Conservation (phyloP, 352 stramenopile species). For the Globisporangium paroecandrum region DNA sequence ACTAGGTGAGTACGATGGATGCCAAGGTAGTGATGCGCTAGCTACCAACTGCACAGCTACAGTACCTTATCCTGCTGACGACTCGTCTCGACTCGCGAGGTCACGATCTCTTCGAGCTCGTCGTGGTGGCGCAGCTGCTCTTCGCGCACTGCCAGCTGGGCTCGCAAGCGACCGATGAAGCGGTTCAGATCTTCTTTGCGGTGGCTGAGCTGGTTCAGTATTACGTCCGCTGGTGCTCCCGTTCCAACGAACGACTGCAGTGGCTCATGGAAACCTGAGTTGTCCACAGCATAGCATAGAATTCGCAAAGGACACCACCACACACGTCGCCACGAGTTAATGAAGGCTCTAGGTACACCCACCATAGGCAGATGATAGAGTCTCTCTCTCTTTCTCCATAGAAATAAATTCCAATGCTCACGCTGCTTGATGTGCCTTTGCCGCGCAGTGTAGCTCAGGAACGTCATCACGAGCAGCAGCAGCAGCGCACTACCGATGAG, state of each 20-base stretch:
- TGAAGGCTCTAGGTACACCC: not conserved
- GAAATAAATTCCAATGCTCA: not conserved
- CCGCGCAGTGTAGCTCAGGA: constrained; percentile 35
- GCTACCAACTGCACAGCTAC: not conserved
- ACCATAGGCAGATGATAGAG: constrained; percentile 6
- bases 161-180: constrained; percentile 51
- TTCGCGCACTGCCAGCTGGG: constrained; percentile 45
- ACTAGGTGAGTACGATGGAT: not conserved
- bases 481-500: constrained; percentile 41
- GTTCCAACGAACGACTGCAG: constrained; percentile 30
- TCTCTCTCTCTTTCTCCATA: not conserved
- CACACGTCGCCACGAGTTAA: not conserved
- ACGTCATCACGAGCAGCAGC: constrained; percentile 31
- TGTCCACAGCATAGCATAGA: not conserved
- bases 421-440: constrained; percentile 23
- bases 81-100: constrained; percentile 45
- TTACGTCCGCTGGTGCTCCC: constrained; percentile 20
- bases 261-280: constrained; percentile 41
- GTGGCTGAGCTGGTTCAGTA: constrained; percentile 43
- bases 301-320: not conserved
- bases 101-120: constrained; percentile 65
- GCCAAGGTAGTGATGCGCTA: not conserved
- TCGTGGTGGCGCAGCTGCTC: constrained; percentile 61
- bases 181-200: constrained; percentile 61
- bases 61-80: constrained; percentile 41